Conservation (phyloP, 495 filamentous ascomycete genomes). For the Tuber microsphaerosporum region DNA sequence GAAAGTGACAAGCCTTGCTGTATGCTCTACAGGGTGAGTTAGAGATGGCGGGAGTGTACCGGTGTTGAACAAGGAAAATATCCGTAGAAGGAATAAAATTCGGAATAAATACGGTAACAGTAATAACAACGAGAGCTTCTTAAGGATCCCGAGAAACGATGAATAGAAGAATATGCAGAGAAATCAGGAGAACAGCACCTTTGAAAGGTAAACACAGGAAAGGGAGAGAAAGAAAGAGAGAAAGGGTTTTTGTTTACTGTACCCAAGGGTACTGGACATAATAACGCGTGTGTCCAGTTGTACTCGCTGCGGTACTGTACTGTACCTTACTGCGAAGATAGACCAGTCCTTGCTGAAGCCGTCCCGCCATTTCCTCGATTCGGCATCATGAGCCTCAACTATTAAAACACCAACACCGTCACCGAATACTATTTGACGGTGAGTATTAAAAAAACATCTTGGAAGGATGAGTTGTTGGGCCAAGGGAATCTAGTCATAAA, state of each 20-base stretch:
- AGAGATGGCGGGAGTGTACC: conserved; percentile 1
- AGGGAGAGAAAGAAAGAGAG: background rate
- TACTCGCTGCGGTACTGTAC: background rate
- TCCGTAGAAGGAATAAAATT: background rate
- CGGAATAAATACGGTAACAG: background rate
- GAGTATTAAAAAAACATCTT: background rate
- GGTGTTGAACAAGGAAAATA: conserved; percentile 1
- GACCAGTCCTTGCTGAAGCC: background rate
- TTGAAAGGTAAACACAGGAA: background rate
- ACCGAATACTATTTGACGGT: background rate
- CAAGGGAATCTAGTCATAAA: background rate
- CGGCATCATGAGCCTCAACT: background rate
- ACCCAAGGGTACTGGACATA: background rate
- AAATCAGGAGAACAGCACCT: background rate
- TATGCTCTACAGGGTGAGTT: conserved; percentile 2
- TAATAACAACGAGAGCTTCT: background rate
- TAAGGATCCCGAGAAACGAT: background rate
- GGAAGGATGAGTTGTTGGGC: conserved; percentile 2
- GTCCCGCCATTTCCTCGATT: background rate
- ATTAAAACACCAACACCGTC: background rate
- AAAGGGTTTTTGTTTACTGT: background rate
- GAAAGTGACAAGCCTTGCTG: conserved; percentile 27
- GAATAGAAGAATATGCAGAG: background rate
- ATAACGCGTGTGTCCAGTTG: background rate
- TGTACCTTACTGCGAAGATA: background rate